phyloP scores from a whole-genome alignment of 2,329 filamentous ascomycete species.

The Colletotrichum cordylinicola region DNA sequence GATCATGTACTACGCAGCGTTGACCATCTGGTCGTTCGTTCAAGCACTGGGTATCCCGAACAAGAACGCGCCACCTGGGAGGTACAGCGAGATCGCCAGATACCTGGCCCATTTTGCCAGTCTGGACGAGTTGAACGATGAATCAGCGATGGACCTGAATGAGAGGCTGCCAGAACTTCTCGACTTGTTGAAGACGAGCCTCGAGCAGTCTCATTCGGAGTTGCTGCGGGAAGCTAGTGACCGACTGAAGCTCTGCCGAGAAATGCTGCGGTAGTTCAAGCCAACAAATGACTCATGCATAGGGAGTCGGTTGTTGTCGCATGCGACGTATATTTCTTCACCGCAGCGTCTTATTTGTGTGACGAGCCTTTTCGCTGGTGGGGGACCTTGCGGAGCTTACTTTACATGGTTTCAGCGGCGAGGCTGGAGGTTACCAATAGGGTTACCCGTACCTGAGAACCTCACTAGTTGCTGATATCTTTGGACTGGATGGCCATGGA shows the following conservation, averaged over 20 bases:
- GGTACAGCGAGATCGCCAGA: slow-evolving; percentile 40
- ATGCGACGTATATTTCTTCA: neutral
- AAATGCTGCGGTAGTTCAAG: slow-evolving; percentile 33
- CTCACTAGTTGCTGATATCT: neutral
- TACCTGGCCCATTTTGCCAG: slow-evolving; percentile 70
- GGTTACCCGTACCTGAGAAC: neutral
- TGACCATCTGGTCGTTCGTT: slow-evolving; percentile 89
- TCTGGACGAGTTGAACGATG: slow-evolving; percentile 72
- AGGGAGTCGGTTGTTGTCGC: neutral
- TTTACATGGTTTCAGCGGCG: rapidly evolving
- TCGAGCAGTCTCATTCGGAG: slow-evolving; percentile 63
- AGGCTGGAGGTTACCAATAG: too few relatives aligned
- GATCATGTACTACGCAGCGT: slow-evolving; percentile 86
- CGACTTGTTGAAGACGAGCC: slow-evolving; percentile 46
- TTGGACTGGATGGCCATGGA: rapidly evolving
- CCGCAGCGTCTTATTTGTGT: too few relatives aligned
- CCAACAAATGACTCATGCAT: rapidly evolving
- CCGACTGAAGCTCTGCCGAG: slow-evolving; percentile 73
- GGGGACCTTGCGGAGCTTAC: neutral
- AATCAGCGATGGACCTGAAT: slow-evolving; percentile 71
- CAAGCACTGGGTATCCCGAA: slow-evolving; percentile 67
- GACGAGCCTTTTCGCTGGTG: neutral
- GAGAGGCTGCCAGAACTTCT: slow-evolving; percentile 52
- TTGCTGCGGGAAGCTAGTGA: slow-evolving; percentile 78
- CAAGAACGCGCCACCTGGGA: slow-evolving; percentile 9